These are phyloP conservation scores for Chaetomium sp. DNA, from an alignment of 2,329 filamentous ascomycete species.

Conservation along the genomic window DNA sequence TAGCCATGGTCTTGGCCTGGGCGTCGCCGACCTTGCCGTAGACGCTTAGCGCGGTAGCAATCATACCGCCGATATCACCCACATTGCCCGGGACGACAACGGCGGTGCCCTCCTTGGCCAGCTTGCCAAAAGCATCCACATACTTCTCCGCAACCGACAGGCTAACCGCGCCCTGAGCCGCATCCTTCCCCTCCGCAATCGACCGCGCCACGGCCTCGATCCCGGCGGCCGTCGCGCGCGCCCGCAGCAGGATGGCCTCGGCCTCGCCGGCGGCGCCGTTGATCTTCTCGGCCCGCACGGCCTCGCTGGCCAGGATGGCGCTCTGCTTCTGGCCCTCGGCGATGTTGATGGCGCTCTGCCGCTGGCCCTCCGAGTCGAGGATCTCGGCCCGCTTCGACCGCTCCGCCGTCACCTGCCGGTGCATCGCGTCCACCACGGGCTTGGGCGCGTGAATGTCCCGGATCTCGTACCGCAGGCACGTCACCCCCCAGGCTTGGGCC, in stretches of 20 bases:
- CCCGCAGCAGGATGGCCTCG: constrained; percentile 86
- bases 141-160: constrained; percentile 95
- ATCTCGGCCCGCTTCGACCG: constrained; percentile 97
- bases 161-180: constrained; percentile 82
- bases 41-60: constrained; percentile 91
- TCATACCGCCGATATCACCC: constrained; percentile 94
- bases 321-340: constrained; percentile 97
- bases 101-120: constrained; percentile 93
- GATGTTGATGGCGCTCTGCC: constrained; percentile 98
- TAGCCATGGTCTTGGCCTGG: constrained; percentile 69
- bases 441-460: constrained; percentile 95
- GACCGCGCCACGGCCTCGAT: constrained; percentile 82
- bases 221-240: constrained; percentile 80
- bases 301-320: constrained; percentile 94
- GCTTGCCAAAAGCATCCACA: constrained; percentile 84
- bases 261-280: constrained; percentile 92
- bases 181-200: constrained; percentile 71
- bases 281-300: constrained; percentile 85
- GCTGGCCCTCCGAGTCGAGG: constrained; percentile 92
- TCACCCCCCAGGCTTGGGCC: constrained; percentile 93
- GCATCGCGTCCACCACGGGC: constrained; percentile 95
- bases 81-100: constrained; percentile 97
- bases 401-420: constrained; percentile 95
- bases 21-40: constrained; percentile 90
- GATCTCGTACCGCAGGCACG: constrained; percentile 96